phyloP scores from a whole-genome alignment of 331 rosid species.

The Dryas integrifolia region DNA sequence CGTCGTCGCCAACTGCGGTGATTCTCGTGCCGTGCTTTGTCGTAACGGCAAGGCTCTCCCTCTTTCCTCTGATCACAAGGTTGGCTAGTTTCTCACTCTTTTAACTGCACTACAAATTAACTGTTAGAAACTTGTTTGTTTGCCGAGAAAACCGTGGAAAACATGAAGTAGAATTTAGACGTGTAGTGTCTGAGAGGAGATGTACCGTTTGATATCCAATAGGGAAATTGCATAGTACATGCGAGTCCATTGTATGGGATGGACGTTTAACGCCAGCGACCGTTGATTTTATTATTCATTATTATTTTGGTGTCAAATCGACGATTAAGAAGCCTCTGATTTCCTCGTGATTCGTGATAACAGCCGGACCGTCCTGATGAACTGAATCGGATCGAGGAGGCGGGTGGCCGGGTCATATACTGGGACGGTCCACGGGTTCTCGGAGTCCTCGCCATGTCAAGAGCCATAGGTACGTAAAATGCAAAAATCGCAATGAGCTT shows the following conservation, averaged over 20 bases:
- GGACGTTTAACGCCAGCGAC: neutral
- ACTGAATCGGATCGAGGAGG: conserved; percentile 48
- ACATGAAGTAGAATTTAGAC: neutral
- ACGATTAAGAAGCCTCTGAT: too few species aligned
- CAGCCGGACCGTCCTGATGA: conserved; percentile 82
- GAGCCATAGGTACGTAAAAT: conserved; percentile 51
- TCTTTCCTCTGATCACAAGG: conserved; percentile 68
- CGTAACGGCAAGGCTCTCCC: conserved; percentile 53
- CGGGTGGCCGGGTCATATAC: conserved; percentile 65
- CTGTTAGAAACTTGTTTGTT: too few species aligned
- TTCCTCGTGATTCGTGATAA: neutral
- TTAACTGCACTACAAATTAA: neutral
- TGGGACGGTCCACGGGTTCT: conserved; percentile 65
- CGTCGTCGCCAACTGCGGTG: conserved; percentile 61
- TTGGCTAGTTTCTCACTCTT: conserved; percentile 26
- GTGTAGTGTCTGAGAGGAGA: too few species aligned
- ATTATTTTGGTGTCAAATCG: too few species aligned
- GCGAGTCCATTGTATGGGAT: neutral
- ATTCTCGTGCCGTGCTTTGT: conserved; percentile 63
- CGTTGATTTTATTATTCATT: neutral
- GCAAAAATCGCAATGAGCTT: neutral
- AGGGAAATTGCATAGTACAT: neutral
- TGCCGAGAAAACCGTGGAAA: neutral
- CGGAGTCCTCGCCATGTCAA: conserved; percentile 68
- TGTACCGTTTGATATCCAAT: neutral